These are phyloP conservation scores for Delonix regia DNA, from an alignment of 306 rosid species.

Conservation along the genomic window DNA sequence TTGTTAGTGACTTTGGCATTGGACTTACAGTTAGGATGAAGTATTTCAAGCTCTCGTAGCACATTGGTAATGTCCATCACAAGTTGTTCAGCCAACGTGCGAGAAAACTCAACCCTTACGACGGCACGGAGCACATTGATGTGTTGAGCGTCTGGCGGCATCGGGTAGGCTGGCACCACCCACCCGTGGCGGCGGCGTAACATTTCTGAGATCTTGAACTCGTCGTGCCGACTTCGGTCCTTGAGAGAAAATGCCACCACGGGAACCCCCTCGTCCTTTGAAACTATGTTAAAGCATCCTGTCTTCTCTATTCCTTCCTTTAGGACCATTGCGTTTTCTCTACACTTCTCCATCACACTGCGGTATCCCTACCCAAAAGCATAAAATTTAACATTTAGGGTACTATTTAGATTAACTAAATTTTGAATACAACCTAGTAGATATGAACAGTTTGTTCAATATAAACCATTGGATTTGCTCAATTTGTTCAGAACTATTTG, in stretches of 20 bases:
- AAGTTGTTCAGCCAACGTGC: slow-evolving; percentile 56
- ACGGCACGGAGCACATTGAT: slow-evolving; percentile 61
- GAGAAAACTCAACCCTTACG: slow-evolving; percentile 55
- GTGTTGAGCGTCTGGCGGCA: slow-evolving; percentile 64
- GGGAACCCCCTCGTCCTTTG: slow-evolving; percentile 86
- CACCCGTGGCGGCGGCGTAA: slow-evolving; percentile 57
- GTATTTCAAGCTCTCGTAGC: slow-evolving; percentile 47
- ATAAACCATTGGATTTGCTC: too few species aligned
- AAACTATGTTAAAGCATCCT: slow-evolving; percentile 66
- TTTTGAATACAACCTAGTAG: too few species aligned
- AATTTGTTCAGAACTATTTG: too few species aligned
- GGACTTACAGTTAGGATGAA: neutral
- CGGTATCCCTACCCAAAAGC: slow-evolving; percentile 47
- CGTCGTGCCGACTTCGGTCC: slow-evolving; percentile 53
- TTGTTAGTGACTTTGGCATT: neutral
- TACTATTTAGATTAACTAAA: too few species aligned
- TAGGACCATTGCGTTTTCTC: slow-evolving; percentile 55
- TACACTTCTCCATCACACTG: slow-evolving; percentile 61
- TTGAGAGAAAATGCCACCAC: slow-evolving; percentile 78
- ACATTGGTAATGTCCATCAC: slow-evolving; percentile 48
- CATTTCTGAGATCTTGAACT: slow-evolving; percentile 54
- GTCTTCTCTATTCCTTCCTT: slow-evolving; percentile 60
- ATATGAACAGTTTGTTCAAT: too few species aligned
- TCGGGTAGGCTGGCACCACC: slow-evolving; percentile 68
- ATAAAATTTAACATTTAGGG: too few species aligned